A percentile compares a stretch with the other conserved stretches of the same genome.
phyloP scores from a whole-genome alignment of 441 rosid genomes.

The Capsella rubella region DNA sequence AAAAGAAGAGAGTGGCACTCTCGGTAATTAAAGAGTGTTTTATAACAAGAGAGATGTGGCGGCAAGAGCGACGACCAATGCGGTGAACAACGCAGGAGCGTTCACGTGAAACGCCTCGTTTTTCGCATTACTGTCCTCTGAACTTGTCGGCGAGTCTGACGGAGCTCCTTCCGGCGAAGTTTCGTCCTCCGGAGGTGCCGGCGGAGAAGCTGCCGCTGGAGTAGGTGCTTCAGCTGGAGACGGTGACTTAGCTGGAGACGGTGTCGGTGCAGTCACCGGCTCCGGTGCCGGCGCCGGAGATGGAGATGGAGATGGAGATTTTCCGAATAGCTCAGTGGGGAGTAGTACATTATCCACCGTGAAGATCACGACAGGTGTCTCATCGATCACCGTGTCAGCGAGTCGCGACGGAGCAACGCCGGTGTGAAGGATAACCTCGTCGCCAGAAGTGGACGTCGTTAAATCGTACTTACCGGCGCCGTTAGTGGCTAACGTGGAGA shows the following conservation, averaged over 20 bases:
- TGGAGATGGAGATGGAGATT: conserved; percentile 69
- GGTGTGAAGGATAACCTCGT: conserved; percentile 73
- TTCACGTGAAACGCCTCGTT: conserved; percentile 58
- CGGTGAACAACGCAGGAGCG: conserved; percentile 46
- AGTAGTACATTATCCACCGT: conserved; percentile 76
- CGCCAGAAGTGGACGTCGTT: conserved; percentile 64
- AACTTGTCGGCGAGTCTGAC: conserved; percentile 61
- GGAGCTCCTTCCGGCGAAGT: conserved; percentile 69
- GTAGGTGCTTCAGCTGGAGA: conserved; percentile 64
- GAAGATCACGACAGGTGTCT: conserved; percentile 71
- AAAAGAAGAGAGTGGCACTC: conserved; percentile 16
- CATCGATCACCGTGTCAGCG: conserved; percentile 70
- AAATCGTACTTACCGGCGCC: conserved; percentile 78
- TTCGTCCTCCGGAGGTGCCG: conserved; percentile 69
- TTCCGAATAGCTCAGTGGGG: conserved; percentile 68
- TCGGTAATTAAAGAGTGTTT: conserved; percentile 28
- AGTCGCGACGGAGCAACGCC: conserved; percentile 73
- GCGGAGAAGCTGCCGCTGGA: conserved; percentile 74
- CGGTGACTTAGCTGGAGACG: conserved; percentile 52
- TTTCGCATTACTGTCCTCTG: conserved; percentile 51
- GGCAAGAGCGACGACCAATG: conserved; percentile 34
- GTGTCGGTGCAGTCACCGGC: conserved; percentile 59
- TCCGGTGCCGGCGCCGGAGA: conserved; percentile 66
- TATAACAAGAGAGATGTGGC: conserved; percentile 13
- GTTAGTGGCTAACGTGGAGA: conserved; percentile 75